Percentiles rank a stretch among this genome's conserved stretches.
Conservation (phyloP, 371 early-diverging fungal species). For the Mucor lusitanicus region DNA sequence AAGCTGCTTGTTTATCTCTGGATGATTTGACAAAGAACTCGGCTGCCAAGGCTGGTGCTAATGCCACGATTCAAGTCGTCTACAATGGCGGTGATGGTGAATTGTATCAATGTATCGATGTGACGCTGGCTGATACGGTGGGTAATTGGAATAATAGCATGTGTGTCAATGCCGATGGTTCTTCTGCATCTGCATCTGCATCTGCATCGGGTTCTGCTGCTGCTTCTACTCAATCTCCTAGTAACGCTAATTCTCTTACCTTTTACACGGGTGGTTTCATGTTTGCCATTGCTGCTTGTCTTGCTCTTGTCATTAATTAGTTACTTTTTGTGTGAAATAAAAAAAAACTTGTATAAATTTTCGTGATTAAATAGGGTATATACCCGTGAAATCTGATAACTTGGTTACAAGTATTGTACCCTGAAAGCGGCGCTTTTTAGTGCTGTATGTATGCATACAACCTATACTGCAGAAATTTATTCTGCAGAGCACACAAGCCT, state of each 20-base stretch:
- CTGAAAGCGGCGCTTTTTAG: not conserved
- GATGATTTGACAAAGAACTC: slow-evolving; percentile 29
- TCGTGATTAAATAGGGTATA: not conserved
- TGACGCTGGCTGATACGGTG: slow-evolving; percentile 40
- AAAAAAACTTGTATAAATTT: no score
- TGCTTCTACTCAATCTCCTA: slow-evolving; percentile 1
- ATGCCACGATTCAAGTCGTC: slow-evolving; percentile 58
- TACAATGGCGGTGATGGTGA: slow-evolving; percentile 61
- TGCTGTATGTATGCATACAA: no score
- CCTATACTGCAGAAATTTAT: no score
- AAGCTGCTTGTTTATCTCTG: slow-evolving; percentile 45
- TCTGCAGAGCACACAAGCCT: no score
- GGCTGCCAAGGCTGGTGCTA: slow-evolving; percentile 42
- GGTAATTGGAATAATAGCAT: slow-evolving; percentile 41
- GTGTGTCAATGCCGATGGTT: slow-evolving; percentile 45
- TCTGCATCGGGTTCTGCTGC: not conserved
- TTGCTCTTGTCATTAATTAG: not conserved
- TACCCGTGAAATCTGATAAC: not conserved
- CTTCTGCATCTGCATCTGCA: slow-evolving; percentile 1
- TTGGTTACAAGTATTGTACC: no score
- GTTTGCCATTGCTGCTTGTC: not conserved
- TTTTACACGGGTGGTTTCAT: slow-evolving; percentile 4
- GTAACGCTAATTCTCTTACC: slow-evolving; percentile 8
- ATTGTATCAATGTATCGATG: slow-evolving; percentile 66
- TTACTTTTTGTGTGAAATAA: not conserved